Base-by-base conservation (phyloP, 83 land plant genomes). In the Isoetes engelmannii region DNA sequence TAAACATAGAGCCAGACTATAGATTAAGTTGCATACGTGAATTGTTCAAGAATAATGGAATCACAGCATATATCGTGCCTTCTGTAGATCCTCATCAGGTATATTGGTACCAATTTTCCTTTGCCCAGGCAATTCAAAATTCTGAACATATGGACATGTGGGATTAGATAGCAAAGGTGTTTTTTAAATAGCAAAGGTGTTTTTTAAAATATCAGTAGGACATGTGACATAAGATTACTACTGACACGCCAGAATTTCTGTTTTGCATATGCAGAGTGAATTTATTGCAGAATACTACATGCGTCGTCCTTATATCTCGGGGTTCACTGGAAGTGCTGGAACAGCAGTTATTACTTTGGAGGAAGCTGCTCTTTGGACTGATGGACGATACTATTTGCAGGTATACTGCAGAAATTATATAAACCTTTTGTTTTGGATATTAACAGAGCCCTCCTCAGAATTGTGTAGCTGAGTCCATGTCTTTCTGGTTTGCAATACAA, bases 381-480 rank as follows among this genome's bases (percentile, higher is more conserved):
- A 94, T 78, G 99, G 99, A 0, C 97, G 99, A 6, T 94, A 94
- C 71, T 94, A 88, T 72, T 87, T 94, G 48, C 99, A 94, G 90
- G 99, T 90, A 50, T 42, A 50, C 5, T 61, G 43, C n/a, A n/a
- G 37, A 0, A 0, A 28, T 28, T 28, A 28, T 28, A 28, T 28
- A 28, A 28, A 28, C 37, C 37, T 28, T 28, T 28, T 28, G 37
- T 28, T 28, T 2, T 28, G 37, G 37, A 0, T 28, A 28, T 28
- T 28, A 28, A 28, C 37, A 28, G 37, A 28, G 37, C 37, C 37
- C 37, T 28, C 37, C 1, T 28, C 37, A 28, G 37, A 28, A 28
- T 28, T 28, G 37, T 28, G 37, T 28, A 0, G 37, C 2, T 28
- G 37, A 2, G 2, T 28, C 37, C 37, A 28, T 0, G 37, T 28